Evolutionary conservation across 495 filamentous ascomycete genomes (phyloP), one percentile per base, ranked within the genome.

Genomic region (Penicillium psychrofluorescens): DNA sequence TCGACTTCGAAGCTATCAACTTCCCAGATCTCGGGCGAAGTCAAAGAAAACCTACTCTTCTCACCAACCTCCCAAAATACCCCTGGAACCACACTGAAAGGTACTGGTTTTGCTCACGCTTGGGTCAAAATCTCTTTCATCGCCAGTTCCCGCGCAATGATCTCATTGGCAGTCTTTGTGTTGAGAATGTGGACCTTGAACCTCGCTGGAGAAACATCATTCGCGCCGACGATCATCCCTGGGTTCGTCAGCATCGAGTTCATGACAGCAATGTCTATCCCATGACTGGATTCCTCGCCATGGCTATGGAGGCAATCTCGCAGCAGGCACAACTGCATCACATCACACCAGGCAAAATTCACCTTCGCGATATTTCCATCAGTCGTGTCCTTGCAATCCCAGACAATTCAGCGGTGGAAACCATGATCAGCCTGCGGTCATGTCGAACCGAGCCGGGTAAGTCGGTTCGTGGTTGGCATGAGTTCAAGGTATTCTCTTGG

Each of bases 221-320:
- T 35, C 54, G 55, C 1, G 49, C 48, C 2, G 55, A 56, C 33
- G 62, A 65, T n/a, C 52, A 62, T 12, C 62, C 63, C 0, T 66
- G 63, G 63, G 53, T 66, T 5, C 36, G 30, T 53, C 69, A 61
- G 54, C 78, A 78, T 48, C 66, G 63, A 58, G 67, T 76, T 11
- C 61, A 71, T 13, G 58, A 46, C 11, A 54, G 53, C 38, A 51
- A 56, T 27, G 62, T 81, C 4, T 74, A 72, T 43, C 77, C 77
- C 0, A 66, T 64, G 43, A 72, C 76, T 32, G 75, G 70, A 2
- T 76, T 68, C 44, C 48, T 79, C 0, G 56, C 72, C 4, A 77
- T 79, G 67, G 70, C 63, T 0, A 63, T 71, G 14, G 75, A 79
- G 42, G 76, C 74, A 0, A 62, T 60, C 1, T 54, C 61, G 0